These are phyloP conservation scores for Nicotiana sylvestris DNA, from an alignment of 257 asterid genomes.

Conservation along the genomic window DNA sequence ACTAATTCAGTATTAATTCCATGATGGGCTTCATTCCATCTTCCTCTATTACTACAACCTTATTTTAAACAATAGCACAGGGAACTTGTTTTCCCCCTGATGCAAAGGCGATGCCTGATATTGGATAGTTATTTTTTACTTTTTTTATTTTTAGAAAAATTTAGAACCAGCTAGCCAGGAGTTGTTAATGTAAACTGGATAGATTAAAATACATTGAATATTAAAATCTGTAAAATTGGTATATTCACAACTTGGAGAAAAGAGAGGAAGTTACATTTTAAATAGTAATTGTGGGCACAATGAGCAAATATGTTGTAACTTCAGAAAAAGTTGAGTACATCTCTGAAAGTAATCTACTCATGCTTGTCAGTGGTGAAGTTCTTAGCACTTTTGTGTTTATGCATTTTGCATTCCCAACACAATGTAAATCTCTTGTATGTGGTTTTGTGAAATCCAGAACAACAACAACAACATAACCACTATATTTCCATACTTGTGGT, in stretches of 20 bases:
- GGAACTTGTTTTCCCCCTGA: not conserved
- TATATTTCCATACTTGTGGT: no score
- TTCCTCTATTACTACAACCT: not conserved
- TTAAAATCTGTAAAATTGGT: not conserved
- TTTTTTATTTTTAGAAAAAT: no score
- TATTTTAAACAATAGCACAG: not conserved
- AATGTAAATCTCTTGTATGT: not conserved
- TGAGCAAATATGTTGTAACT: not conserved
- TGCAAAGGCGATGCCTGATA: no score
- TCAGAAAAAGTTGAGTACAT: not conserved
- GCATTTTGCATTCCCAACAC: not conserved
- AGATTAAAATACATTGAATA: no score
- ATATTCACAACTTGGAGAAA: not conserved
- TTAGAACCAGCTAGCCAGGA: no score
- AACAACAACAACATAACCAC: no score
- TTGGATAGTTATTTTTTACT: no score
- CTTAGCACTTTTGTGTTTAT: not conserved
- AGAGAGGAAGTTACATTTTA: not conserved
- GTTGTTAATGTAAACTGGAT: no score
- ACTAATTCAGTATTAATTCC: not conserved
- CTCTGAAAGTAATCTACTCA: not conserved
- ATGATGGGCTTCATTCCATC: no score
- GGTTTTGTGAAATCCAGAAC: not conserved
- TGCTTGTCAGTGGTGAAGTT: not conserved
- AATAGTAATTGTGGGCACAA: not conserved